These are phyloP conservation scores for Phyllosticta citribraziliensis DNA, from an alignment of 2,329 filamentous ascomycete genomes.

Conservation along the genomic window DNA sequence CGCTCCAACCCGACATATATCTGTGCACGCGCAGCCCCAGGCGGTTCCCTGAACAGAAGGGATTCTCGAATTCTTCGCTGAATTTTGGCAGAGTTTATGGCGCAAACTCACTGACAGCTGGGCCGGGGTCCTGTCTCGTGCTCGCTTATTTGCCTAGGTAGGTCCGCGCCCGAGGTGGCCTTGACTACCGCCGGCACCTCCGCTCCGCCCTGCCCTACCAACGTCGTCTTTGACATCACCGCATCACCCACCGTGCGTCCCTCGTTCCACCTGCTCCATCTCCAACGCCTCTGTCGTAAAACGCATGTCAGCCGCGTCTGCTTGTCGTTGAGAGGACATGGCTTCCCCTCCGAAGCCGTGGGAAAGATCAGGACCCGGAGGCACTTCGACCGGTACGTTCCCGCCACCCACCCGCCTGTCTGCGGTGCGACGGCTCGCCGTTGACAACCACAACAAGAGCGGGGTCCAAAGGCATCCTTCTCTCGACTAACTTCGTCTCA, in stretches of 20 bases:
- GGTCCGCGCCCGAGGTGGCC: background rate
- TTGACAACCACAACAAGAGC: background rate
- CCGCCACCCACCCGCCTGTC: background rate
- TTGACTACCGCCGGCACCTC: background rate
- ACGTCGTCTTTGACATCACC: constrained; percentile 10
- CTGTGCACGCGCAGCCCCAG: background rate
- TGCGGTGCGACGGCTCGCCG: background rate
- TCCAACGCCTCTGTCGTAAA: background rate
- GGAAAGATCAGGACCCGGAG: constrained; percentile 65
- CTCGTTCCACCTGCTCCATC: background rate
- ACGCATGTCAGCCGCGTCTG: constrained; percentile 17
- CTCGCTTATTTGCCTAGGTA: background rate
- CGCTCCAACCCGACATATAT: background rate
- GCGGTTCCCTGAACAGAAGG: background rate
- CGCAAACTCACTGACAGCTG: background rate
- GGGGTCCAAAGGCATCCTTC: background rate
- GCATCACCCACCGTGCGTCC: constrained; percentile 1
- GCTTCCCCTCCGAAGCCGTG: constrained; percentile 92
- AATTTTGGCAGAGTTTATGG: background rate
- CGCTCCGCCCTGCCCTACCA: background rate
- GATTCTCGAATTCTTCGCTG: background rate
- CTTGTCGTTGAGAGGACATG: constrained; percentile 31
- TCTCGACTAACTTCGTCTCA: constrained; percentile 6
- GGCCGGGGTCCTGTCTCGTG: background rate
- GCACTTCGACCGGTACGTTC: constrained; percentile 14